These are phyloP conservation scores for Hapsidospora chrysogenum DNA, from an alignment of 495 filamentous ascomycete species.

Conservation along the genomic window DNA sequence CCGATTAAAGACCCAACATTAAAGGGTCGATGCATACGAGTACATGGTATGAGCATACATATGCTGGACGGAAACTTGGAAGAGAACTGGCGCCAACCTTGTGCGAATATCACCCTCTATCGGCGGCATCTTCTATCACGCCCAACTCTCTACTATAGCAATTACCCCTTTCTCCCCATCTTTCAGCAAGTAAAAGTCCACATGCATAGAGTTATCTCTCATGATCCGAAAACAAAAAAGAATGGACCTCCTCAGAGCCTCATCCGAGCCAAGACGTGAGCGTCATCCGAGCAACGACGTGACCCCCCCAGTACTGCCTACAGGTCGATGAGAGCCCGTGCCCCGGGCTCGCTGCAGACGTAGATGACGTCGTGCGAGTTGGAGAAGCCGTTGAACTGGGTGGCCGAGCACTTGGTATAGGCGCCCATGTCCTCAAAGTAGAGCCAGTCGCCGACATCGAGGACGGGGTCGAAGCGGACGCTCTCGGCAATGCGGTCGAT, in stretches of 20 bases:
- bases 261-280: too few species aligned
- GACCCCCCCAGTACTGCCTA: too few species aligned
- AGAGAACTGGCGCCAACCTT: too few species aligned
- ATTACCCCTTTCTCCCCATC: background rate
- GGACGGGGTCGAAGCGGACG: constrained; percentile 49
- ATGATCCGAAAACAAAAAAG: background rate
- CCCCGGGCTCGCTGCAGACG: constrained; percentile 81
- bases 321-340: constrained; percentile 49
- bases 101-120: too few species aligned
- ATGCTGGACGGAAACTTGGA: too few species aligned
- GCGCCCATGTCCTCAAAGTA: constrained; percentile 99
- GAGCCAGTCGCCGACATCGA: constrained; percentile 92
- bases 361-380: constrained; percentile 87
- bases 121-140: too few species aligned
- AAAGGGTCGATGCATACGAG: too few species aligned
- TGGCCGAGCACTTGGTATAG: constrained; percentile 94
- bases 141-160: too few species aligned
- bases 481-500: constrained; percentile 81
- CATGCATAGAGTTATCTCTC: background rate
- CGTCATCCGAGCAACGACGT: too few species aligned
- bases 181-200: background rate
- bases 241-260: background rate
- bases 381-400: constrained; percentile 95
- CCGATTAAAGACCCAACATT: too few species aligned
- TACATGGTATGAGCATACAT: too few species aligned